A percentile compares a stretch with the other conserved stretches of the same genome.
phyloP scores from a whole-genome alignment of 1,284 basidiomycete genomes.

The Entoloma clypeatum region DNA sequence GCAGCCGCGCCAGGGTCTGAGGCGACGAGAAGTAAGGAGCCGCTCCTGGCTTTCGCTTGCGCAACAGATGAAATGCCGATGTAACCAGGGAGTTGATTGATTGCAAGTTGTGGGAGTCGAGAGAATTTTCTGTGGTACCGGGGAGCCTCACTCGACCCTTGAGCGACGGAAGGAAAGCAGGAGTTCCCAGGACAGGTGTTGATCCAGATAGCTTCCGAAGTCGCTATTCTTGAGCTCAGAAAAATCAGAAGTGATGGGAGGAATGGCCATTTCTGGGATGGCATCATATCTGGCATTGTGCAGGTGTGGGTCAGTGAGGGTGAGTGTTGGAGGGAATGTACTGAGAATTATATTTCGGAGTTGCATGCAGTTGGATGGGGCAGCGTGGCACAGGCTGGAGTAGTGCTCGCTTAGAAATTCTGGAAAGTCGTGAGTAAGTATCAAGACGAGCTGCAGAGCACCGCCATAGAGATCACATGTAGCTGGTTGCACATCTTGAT shows the following conservation, averaged over 20 bases:
- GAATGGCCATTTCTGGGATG: slow-evolving; percentile 85
- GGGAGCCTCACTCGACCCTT: slow-evolving; percentile 71
- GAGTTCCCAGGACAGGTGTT: slow-evolving; percentile 70
- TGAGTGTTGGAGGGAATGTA: slow-evolving; percentile 83
- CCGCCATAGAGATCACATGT: slow-evolving; percentile 90
- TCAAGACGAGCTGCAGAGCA: slow-evolving; percentile 83
- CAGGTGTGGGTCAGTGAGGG: slow-evolving; percentile 85
- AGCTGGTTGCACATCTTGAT: slow-evolving; percentile 75
- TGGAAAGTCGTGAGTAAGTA: slow-evolving; percentile 97
- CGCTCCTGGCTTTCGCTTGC: slow-evolving; percentile 75
- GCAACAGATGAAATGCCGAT: slow-evolving; percentile 86
- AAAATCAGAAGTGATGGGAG: slow-evolving; percentile 88
- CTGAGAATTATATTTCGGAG: slow-evolving; percentile 94
- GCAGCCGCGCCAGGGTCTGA: slow-evolving; percentile 79
- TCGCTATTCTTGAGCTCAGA: slow-evolving; percentile 75
- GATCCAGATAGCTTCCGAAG: slow-evolving; percentile 73
- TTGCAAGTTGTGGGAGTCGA: slow-evolving; percentile 78
- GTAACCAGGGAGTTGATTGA: slow-evolving; percentile 94
- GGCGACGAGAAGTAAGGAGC: slow-evolving; percentile 71
- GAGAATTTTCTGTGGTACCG: slow-evolving; percentile 42
- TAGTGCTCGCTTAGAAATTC: slow-evolving; percentile 97
- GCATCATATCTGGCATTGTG: slow-evolving; percentile 64
- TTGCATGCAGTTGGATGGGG: slow-evolving; percentile 94
- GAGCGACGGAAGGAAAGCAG: slow-evolving; percentile 70
- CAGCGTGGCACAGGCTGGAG: slow-evolving; percentile 88